A percentile compares a stretch with the other conserved stretches of the same genome.
phyloP scores from a whole-genome alignment of 1,284 basidiomycete genomes.

The Leccinum subfulvum region DNA sequence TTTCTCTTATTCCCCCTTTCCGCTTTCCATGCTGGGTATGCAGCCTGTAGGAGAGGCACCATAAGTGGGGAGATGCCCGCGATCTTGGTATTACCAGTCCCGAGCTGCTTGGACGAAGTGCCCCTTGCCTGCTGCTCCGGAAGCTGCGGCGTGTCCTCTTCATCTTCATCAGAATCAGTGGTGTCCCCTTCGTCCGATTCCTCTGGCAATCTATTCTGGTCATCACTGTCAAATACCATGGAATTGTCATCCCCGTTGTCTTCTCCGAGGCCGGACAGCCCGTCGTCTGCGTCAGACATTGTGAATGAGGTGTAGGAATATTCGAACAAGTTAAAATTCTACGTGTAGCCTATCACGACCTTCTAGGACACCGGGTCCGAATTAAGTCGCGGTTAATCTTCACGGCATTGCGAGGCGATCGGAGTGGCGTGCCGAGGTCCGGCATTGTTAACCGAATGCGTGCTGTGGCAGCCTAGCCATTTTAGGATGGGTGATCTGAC shows the following conservation, averaged over 20 bases:
- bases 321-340: not conserved
- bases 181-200: too few relatives aligned
- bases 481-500: too few relatives aligned
- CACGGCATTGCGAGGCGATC: too few relatives aligned
- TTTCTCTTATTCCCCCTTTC: not conserved
- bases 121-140: not conserved
- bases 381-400: too few relatives aligned
- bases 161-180: not conserved
- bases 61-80: not conserved
- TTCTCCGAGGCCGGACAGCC: not conserved
- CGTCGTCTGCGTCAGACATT: not conserved
- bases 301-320: not conserved
- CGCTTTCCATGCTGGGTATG: not conserved
- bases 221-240: not conserved
- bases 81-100: not conserved
- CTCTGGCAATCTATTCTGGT: not conserved
- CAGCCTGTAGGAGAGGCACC: not conserved
- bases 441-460: too few relatives aligned
- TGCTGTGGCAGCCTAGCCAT: too few relatives aligned
- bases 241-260: too few relatives aligned
- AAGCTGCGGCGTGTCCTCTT: not conserved
- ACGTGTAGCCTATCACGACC: not conserved
- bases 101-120: not conserved
- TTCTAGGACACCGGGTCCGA: too few relatives aligned
- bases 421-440: too few relatives aligned